Evolutionary conservation across 306 rosid genomes (phyloP).

Genomic region (Quercus ilex): DNA sequence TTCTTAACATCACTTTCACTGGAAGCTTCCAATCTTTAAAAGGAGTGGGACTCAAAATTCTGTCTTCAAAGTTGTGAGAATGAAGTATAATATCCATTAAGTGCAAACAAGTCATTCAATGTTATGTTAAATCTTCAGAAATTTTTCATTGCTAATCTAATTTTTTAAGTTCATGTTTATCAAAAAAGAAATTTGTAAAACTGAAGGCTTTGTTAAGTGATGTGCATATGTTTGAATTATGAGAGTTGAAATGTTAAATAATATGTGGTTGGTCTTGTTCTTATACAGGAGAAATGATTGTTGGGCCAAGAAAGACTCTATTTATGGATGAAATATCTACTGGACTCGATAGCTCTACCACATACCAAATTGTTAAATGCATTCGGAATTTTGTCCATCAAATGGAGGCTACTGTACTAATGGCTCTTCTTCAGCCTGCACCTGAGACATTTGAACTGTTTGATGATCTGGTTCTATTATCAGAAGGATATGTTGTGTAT

Average conservation of each 20-base stretch:
- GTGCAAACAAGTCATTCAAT: background rate
- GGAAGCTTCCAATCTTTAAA: background rate
- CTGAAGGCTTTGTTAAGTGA: background rate
- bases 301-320: slow-evolving; percentile 80
- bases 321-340: slow-evolving; percentile 96
- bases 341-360: slow-evolving; percentile 90
- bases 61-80: background rate
- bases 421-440: slow-evolving; percentile 96
- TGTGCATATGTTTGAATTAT: slow-evolving; percentile 5
- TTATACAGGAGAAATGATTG: slow-evolving; percentile 76
- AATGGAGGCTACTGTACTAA: slow-evolving; percentile 73
- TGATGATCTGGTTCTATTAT: slow-evolving; percentile 70
- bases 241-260: slow-evolving; percentile 15
- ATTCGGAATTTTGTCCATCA: slow-evolving; percentile 71
- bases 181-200: background rate
- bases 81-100: background rate
- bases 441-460: slow-evolving; percentile 88
- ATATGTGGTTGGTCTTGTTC: background rate
- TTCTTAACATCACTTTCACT: background rate
- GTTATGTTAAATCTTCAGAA: background rate
- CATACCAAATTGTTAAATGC: slow-evolving; percentile 83
- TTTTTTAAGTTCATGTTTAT: background rate
- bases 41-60: background rate
- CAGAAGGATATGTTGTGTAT: slow-evolving; percentile 75
- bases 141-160: background rate